Conservation (phyloP, 2,329 filamentous ascomycete genomes). For the Pezicula carpinea region DNA sequence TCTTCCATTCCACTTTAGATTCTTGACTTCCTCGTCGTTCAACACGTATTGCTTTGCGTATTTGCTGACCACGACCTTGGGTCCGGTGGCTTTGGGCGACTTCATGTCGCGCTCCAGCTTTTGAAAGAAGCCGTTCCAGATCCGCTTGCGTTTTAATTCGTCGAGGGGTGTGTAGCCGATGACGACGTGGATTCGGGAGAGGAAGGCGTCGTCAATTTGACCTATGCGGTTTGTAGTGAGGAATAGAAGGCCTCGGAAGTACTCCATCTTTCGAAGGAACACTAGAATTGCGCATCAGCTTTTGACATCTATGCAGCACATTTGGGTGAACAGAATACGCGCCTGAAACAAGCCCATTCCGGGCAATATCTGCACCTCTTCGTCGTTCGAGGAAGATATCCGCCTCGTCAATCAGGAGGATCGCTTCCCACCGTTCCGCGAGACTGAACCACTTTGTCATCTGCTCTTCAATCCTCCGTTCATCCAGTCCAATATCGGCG, state of each 20-base stretch:
- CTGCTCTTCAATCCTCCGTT: too few relatives aligned
- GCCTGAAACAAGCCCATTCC: constrained; percentile 2
- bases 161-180: constrained; percentile 18
- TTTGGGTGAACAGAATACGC: not conserved
- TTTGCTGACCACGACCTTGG: not conserved
- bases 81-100: too few relatives aligned
- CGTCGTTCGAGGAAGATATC: constrained; percentile 2
- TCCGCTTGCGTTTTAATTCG: not conserved
- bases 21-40: not conserved
- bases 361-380: not conserved
- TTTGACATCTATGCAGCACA: constrained; percentile 27
- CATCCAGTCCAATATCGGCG: too few relatives aligned
- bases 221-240: constrained; percentile 35
- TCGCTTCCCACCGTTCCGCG: constrained; percentile 37
- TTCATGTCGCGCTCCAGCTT: too few relatives aligned
- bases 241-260: constrained; percentile 31
- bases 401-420: constrained; percentile 3
- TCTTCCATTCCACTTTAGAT: constrained; percentile 23
- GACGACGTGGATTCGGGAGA: constrained; percentile 27
- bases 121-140: not conserved
- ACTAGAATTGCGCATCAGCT: constrained; percentile 7
- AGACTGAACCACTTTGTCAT: too few relatives aligned
- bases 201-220: constrained; percentile 32
- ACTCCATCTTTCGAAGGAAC: too few relatives aligned
- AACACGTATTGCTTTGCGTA: not conserved